Base-by-base conservation (phyloP, 2,329 filamentous ascomycete species). In the Akanthomyces dipterigenus region DNA sequence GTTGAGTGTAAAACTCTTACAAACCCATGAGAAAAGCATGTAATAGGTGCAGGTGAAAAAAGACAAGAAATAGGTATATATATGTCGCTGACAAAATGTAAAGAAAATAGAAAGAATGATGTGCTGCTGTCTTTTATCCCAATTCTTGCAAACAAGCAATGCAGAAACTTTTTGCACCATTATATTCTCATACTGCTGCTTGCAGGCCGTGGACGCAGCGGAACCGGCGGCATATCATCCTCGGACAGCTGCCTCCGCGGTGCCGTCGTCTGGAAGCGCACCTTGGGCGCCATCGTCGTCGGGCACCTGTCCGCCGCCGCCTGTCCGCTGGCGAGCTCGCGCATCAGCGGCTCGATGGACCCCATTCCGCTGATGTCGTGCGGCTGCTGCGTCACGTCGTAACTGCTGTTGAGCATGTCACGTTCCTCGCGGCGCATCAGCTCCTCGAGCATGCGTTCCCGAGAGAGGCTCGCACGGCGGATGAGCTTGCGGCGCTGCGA, bases 271-370 rank as follows among this genome's bases (percentile, higher is more conserved):
- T 9, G 8, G 22, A 31, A 16, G 7, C 24, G 55, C 40, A 40
- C 18, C 9, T 14, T 22, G n/a, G 28, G 24, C 14, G 16, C n/a
- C 28, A 8, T 31, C 8, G 28, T 34, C 31, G 31, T 34, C 14
- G 28, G 7, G 28, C n/a, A 24, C 42, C 16, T 31, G 34, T 46
- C 46, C 12, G 6, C 12, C 38, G 42, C 14, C 53, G 42, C 24
- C 31, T 26, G 14, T 49, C 66, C 67, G 5, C 66, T 70, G 45
- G 73, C 75, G 48, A 80, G 66, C 67, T 79, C 77, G 60, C 75
- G 71, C 75, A 79, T 80, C 51, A 80, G 64, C 9, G 77, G 76
- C 67, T 79, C 77, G 24, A 80, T 72, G 5, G 71, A 69, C 28
- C 75, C 76, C 60, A 78, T 65, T 5, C 75, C 73, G 53, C 69